Evolutionary conservation across 768 basidiomycete species (phyloP).

Genomic region (Mycena filopes): DNA sequence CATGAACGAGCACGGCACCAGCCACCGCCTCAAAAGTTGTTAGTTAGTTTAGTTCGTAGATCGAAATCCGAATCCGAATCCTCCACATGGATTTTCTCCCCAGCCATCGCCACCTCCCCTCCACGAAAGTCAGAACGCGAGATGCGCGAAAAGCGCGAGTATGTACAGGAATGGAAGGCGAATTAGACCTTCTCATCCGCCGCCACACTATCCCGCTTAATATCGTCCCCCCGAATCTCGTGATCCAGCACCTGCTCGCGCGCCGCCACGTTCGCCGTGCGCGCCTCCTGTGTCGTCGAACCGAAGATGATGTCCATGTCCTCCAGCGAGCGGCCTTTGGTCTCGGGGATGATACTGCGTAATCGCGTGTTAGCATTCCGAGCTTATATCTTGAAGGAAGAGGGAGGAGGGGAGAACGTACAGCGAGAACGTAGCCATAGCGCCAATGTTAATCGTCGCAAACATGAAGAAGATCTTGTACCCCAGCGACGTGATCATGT

Average conservation of each 20-base stretch:
- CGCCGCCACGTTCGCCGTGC: constrained; percentile 61
- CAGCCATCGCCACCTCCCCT: no score
- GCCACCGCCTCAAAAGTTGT: no score
- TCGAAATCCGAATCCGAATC: no score
- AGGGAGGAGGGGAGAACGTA: constrained; percentile 44
- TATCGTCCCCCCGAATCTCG: constrained; percentile 2
- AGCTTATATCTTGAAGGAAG: background rate
- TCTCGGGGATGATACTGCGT: constrained; percentile 66
- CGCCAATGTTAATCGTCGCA: constrained; percentile 76
- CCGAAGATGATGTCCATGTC: constrained; percentile 69
- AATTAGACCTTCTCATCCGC: background rate
- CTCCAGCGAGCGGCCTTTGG: constrained; percentile 66
- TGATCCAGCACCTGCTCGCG: constrained; percentile 43
- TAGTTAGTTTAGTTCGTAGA: no score
- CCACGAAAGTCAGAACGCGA: no score
- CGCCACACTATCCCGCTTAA: background rate
- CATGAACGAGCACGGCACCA: no score
- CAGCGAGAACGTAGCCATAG: constrained; percentile 76
- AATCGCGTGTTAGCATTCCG: background rate
- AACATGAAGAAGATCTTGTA: constrained; percentile 86
- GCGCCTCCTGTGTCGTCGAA: constrained; percentile 62
- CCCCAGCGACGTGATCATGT: constrained; percentile 66
- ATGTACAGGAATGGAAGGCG: no score
- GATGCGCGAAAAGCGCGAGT: no score
- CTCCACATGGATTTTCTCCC: no score